Conservation (phyloP, 2,329 filamentous ascomycete genomes). For the Xylariales sp. region DNA sequence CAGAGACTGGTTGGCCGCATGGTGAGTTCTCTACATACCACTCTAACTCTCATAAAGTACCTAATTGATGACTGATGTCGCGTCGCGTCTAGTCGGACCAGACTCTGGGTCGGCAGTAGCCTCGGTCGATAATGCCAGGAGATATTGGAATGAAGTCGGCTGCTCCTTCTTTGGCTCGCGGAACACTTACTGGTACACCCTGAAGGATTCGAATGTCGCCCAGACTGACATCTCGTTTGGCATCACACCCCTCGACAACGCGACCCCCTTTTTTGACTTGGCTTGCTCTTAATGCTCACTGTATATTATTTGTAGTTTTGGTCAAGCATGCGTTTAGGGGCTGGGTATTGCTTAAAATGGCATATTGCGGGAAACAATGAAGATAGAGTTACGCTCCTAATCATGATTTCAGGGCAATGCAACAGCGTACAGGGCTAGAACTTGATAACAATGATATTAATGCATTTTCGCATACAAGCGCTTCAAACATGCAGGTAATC, state of each 20-base stretch:
- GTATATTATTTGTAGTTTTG: no score
- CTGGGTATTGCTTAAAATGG: no score
- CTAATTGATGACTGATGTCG: slow-evolving; percentile 4
- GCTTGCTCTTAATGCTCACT: slow-evolving; percentile 12
- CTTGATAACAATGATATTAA: no score
- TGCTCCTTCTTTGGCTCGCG: slow-evolving; percentile 26
- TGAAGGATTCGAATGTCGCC: slow-evolving; percentile 43
- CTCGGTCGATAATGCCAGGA: slow-evolving; percentile 21
- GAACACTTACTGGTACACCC: slow-evolving; percentile 49
- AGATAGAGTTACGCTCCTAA: no score
- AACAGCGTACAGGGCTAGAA: no score
- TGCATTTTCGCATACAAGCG: no score
- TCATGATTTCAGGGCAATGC: no score
- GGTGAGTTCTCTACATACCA: slow-evolving; percentile 11
- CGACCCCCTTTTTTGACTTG: slow-evolving; percentile 20
- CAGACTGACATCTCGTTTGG: slow-evolving; percentile 24
- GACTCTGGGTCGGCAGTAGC: slow-evolving; percentile 22
- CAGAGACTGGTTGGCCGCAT: slow-evolving; percentile 27
- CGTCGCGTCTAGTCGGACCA: slow-evolving; percentile 18
- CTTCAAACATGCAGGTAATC: no score
- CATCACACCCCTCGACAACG: slow-evolving; percentile 18
- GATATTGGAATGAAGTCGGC: slow-evolving; percentile 27
- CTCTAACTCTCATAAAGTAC: background rate
- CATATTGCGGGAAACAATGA: no score
- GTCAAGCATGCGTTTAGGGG: no score